Evolutionary conservation across 345 rosid species (phyloP).

Genomic region (Turritis glabra): DNA sequence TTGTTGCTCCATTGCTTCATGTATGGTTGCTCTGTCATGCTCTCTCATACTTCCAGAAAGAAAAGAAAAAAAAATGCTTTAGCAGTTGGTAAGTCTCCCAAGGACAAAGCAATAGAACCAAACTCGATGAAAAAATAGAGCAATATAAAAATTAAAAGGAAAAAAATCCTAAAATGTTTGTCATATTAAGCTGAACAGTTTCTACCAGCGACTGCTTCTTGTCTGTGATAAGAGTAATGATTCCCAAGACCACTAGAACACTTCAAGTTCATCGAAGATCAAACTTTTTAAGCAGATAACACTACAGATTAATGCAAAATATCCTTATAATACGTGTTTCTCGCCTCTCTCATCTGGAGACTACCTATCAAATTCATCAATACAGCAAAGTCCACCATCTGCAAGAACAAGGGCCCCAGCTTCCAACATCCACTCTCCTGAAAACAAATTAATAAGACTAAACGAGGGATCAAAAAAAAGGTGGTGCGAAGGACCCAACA

Average conservation of each 20-base stretch:
- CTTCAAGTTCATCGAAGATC: background rate
- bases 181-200: background rate
- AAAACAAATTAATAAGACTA: constrained; percentile 12
- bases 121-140: background rate
- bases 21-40: constrained; percentile 98
- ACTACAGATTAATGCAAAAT: background rate
- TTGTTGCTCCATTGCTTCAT: constrained; percentile 99
- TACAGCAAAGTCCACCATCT: constrained; percentile 98
- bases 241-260: background rate
- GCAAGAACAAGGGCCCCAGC: constrained; percentile 99
- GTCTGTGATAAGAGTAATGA: background rate
- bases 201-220: background rate
- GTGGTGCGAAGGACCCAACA: constrained; percentile 4
- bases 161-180: background rate
- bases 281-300: background rate
- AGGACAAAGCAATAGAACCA: constrained; percentile 1
- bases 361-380: constrained; percentile 95
- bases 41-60: constrained; percentile 75
- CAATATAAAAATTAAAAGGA: background rate
- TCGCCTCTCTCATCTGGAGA: background rate
- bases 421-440: constrained; percentile 98
- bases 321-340: background rate
- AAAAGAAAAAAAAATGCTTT: background rate
- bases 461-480: background rate
- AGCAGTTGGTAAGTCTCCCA: background rate